Base-by-base conservation (phyloP, 306 rosid species). In the Cucumis hystrix region DNA sequence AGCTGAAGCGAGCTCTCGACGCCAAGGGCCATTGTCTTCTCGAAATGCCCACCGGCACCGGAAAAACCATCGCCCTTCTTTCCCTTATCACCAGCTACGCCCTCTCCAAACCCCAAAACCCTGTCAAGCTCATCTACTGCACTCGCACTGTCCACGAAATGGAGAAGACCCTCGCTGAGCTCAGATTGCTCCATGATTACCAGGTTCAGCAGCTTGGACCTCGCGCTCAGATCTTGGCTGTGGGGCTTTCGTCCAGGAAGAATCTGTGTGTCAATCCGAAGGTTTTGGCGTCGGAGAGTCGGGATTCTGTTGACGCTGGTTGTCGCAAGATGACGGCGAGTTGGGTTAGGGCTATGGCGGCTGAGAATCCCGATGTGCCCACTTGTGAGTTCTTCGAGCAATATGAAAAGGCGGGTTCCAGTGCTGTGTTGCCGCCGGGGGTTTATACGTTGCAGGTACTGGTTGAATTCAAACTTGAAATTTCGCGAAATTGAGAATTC, bases 111-210 rank as follows among this genome's bases (percentile, higher is more conserved):
- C 98, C 93, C 77, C 83, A 89, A 5, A 84, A 83, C 52, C 93
- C 95, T 0, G 87, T 94, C 74, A 94, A 94, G 80, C 96, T 94
- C 79, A 83, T 94, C 73, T 94, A 94, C 83, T 94, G 97, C 82
- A 94, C 98, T 9, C 95, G 97, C 54, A 94, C 98, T 6, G 98
- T 94, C 16, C 98, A 94, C 79, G 97, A 94, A 83, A 94, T 94
- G 97, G 98, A 94, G 87, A 94, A 94, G 82, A 94, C 98, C 11
- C 91, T 92, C 2, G 87, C 91, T 56, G 98, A 94, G 82, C 96
- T 94, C 49, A 84, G 83, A 65, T 82, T 89, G 51, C 96, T 94
- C 60, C 96, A 91, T 13, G 58, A 80, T 13, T 94, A 90, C 84
- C 96, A 89, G 87, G 52, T 85, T 43, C 80, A 61, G 8, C 91